Evolutionary conservation across 192 early-diverging fungal genomes (phyloP).

Genomic region (Haplosporangium gracile): DNA sequence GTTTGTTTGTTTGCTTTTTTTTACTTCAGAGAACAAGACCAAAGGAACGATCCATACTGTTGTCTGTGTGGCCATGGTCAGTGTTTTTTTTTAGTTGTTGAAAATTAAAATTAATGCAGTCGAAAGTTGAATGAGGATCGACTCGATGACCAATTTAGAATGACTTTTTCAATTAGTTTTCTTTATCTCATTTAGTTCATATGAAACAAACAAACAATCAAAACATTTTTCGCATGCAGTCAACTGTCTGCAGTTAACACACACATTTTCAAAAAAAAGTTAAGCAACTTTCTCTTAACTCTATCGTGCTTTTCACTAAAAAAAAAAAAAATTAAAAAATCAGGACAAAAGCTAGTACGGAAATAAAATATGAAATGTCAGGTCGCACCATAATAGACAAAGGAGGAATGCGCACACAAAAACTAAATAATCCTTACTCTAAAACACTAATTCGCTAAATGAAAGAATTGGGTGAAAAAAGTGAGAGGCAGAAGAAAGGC

Average conservation of each 20-base stretch:
- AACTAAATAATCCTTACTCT: not conserved
- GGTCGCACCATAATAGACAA: too few relatives aligned
- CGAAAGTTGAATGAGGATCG: not conserved
- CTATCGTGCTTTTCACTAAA: too few relatives aligned
- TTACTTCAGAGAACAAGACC: not conserved
- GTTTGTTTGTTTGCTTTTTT: not conserved
- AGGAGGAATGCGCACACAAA: too few relatives aligned
- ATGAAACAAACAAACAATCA: not conserved
- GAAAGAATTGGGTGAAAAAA: not conserved
- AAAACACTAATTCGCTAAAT: not conserved
- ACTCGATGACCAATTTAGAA: not conserved
- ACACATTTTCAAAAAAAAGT: too few relatives aligned
- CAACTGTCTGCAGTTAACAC: too few relatives aligned
- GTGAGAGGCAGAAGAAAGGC: not conserved
- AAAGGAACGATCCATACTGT: not conserved
- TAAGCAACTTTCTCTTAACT: too few relatives aligned
- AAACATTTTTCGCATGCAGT: not conserved
- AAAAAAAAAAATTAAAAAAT: too few relatives aligned
- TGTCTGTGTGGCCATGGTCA: constrained; percentile 2
- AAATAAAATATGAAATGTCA: too few relatives aligned
- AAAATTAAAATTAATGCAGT: not conserved
- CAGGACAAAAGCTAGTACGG: too few relatives aligned
- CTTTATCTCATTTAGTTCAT: not conserved
- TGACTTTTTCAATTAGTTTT: not conserved
- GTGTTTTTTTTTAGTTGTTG: too few relatives aligned